Percentiles rank a stretch among this genome's conserved stretches.
These are phyloP conservation scores for Periconia digitata DNA, from an alignment of 2,329 filamentous ascomycete genomes.

Conservation along the genomic window DNA sequence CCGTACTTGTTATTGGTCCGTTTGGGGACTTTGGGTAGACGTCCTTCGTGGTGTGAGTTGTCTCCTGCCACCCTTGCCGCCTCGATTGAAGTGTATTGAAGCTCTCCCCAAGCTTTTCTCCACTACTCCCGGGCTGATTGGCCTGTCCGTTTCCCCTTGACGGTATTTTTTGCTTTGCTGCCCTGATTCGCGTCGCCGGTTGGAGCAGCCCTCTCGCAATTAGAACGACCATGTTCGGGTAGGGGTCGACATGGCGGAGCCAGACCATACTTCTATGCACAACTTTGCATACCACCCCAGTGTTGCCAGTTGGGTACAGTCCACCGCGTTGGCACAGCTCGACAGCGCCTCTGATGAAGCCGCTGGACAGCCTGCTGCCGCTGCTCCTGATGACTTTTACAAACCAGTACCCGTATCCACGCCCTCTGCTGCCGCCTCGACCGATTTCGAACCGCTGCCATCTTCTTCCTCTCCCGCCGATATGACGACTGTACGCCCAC, in stretches of 20 bases:
- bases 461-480: slow-evolving; percentile 15
- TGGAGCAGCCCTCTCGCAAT: slow-evolving; percentile 21
- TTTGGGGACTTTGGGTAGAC: slow-evolving; percentile 16
- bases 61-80: slow-evolving; percentile 28
- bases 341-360: slow-evolving; percentile 21
- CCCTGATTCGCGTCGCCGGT: slow-evolving; percentile 29
- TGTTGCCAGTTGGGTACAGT: slow-evolving; percentile 39
- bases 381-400: slow-evolving; percentile 36
- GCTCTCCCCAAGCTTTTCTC: slow-evolving; percentile 14
- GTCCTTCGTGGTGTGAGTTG: slow-evolving; percentile 28
- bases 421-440: slow-evolving; percentile 1
- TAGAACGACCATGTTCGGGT: slow-evolving; percentile 28
- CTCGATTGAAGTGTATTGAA: slow-evolving; percentile 25
- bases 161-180: slow-evolving; percentile 11
- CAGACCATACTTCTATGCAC: slow-evolving; percentile 26
- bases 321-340: slow-evolving; percentile 32
- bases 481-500: slow-evolving; percentile 27
- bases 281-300: slow-evolving; percentile 34
- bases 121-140: slow-evolving; percentile 27
- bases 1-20: slow-evolving; percentile 24
- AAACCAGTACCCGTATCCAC: slow-evolving; percentile 22
- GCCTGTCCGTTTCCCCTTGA: slow-evolving; percentile 15
- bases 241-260: slow-evolving; percentile 33
- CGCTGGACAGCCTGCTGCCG: slow-evolving; percentile 12
- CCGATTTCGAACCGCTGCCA: slow-evolving; percentile 4